Conservation (phyloP, 768 basidiomycete species). For the Phlebiopsis gigantea region DNA sequence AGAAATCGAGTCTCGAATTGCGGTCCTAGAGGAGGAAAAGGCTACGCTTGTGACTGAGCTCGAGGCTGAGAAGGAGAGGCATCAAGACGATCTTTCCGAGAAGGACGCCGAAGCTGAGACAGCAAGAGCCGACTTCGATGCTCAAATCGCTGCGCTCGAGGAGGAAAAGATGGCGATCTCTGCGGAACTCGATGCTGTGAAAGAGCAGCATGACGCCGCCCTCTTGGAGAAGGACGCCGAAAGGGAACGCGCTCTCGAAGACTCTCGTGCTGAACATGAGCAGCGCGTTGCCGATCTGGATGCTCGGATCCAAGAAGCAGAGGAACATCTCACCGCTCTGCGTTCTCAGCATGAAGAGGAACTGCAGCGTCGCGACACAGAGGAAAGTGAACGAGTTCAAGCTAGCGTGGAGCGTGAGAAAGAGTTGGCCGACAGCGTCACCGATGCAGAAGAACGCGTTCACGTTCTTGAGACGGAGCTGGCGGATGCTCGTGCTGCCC, state of each 20-base stretch:
- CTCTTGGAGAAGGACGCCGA: not conserved
- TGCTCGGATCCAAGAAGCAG: not conserved
- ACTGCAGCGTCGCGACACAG: not conserved
- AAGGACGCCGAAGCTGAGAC: not conserved
- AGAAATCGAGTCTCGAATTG: too few relatives aligned
- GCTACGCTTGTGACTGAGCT: not conserved
- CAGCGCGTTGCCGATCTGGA: not conserved
- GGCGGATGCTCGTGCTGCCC: slow-evolving; percentile 8
- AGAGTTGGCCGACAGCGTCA: slow-evolving; percentile 15
- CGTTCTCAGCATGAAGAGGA: not conserved
- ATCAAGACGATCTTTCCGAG: not conserved
- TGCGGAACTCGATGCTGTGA: not conserved
- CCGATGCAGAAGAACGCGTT: slow-evolving; percentile 3
- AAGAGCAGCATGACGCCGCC: not conserved
- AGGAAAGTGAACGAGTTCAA: not conserved
- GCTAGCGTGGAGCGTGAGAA: slow-evolving; percentile 16
- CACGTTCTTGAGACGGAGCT: slow-evolving; percentile 15
- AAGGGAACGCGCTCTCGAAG: not conserved
- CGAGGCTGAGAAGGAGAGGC: not conserved
- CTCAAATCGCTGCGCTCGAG: not conserved
- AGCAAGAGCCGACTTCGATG: not conserved
- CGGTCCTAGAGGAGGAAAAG: not conserved
- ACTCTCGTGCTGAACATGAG: not conserved
- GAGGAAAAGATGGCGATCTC: not conserved
- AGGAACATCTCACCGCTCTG: not conserved